phyloP scores from a whole-genome alignment of 2,329 filamentous ascomycete species.

The Arthrobotrys sphaeroides region DNA sequence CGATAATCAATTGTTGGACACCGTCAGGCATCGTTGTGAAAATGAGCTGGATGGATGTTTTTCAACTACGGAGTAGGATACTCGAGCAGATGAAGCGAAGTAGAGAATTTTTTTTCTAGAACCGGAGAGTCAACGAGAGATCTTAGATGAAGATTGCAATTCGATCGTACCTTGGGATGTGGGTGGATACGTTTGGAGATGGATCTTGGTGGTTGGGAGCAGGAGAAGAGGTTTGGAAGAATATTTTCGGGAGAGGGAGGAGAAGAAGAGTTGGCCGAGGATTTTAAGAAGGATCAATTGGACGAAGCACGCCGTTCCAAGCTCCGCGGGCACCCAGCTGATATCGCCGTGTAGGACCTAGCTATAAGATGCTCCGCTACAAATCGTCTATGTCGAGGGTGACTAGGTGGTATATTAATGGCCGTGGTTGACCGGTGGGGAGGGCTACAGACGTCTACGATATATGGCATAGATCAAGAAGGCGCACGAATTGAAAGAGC shows the following conservation, averaged over 20 bases:
- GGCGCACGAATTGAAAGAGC: too few species aligned
- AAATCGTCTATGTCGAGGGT: neutral
- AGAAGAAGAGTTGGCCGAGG: neutral
- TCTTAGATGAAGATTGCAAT: neutral
- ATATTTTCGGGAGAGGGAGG: neutral
- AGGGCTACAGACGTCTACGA: too few species aligned
- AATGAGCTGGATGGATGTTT: neutral
- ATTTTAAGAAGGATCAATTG: neutral
- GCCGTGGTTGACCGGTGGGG: too few species aligned
- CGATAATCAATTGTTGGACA: slow-evolving; percentile 29
- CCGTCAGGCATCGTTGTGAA: neutral
- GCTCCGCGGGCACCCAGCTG: neutral
- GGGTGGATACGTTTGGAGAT: neutral
- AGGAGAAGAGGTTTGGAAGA: neutral
- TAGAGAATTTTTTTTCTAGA: too few species aligned
- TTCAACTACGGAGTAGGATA: neutral
- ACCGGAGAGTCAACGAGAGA: neutral
- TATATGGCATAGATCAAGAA: too few species aligned
- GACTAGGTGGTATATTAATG: too few species aligned
- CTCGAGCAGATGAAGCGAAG: too few species aligned
- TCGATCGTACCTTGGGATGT: neutral
- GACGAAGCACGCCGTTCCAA: neutral
- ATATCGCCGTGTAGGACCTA: neutral
- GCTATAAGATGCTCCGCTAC: neutral
- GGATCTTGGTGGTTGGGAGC: neutral